These are phyloP conservation scores for Oryza brachyantha DNA, from an alignment of 176 grass and related monocot species.

Conservation along the genomic window DNA sequence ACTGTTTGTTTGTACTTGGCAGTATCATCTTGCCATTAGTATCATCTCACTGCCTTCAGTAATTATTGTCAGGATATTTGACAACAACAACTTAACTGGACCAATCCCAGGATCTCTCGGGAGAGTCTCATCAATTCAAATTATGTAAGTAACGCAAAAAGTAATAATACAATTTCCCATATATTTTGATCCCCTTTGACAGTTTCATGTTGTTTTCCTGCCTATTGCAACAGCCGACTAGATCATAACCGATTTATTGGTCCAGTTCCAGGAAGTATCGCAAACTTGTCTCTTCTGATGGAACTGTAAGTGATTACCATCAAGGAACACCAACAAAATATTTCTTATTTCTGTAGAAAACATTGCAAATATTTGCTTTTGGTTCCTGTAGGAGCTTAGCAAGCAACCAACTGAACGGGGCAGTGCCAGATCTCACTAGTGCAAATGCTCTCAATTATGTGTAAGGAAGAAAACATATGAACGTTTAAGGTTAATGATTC, in stretches of 20 bases:
- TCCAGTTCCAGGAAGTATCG: constrained; percentile 53
- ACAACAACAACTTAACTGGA: constrained; percentile 64
- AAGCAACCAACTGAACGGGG: constrained; percentile 39
- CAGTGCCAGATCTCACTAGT: constrained; percentile 53
- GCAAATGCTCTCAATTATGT: constrained; percentile 40
- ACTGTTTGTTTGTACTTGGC: constrained; percentile 1
- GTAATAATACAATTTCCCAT: neutral
- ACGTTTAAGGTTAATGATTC: neutral
- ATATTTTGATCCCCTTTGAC: constrained; percentile 5
- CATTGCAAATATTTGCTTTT: neutral
- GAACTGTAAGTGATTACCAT: constrained; percentile 64
- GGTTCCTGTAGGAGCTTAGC: constrained; percentile 54
- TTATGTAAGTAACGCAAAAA: constrained; percentile 71
- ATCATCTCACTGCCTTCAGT: constrained; percentile 24
- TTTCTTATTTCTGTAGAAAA: constrained; percentile 18
- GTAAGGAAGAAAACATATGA: constrained; percentile 43
- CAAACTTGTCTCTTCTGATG: constrained; percentile 38
- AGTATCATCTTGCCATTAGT: constrained; percentile 8
- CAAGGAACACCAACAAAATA: constrained; percentile 24
- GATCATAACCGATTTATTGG: constrained; percentile 62
- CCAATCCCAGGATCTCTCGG: constrained; percentile 58
- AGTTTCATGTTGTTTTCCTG: constrained; percentile 27
- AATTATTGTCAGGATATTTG: constrained; percentile 60
- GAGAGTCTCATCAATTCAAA: constrained; percentile 45
- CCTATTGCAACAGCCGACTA: constrained; percentile 50